These are phyloP conservation scores for Metschnikowia lachancei DNA, from an alignment of 805 yeast genomes.

Conservation along the genomic window DNA sequence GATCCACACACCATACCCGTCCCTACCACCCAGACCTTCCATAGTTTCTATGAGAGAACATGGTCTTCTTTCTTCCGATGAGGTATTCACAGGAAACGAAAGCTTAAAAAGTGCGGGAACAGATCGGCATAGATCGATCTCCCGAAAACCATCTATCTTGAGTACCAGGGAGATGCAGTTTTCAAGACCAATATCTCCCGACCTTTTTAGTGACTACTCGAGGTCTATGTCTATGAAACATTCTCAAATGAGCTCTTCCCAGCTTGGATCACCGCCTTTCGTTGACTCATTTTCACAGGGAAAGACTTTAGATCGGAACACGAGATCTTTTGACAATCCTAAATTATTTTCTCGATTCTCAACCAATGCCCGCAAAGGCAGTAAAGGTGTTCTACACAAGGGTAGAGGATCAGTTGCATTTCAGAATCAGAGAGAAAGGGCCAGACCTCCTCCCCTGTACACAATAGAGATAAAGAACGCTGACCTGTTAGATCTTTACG, in stretches of 20 bases:
- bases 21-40: conserved; percentile 29
- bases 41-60: conserved; percentile 11
- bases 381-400: conserved; percentile 7
- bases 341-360: conserved; percentile 5
- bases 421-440: background rate
- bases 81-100: conserved; percentile 5
- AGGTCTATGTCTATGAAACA: conserved; percentile 1
- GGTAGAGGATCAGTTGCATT: conserved; percentile 3
- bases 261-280: conserved; percentile 10
- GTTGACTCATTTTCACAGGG: conserved; percentile 5
- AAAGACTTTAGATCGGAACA: conserved; percentile 4
- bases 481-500: conserved; percentile 43
- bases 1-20: conserved; percentile 46
- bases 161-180: conserved; percentile 13
- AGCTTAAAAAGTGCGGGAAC: conserved; percentile 2
- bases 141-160: conserved; percentile 15
- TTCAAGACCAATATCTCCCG: conserved; percentile 13
- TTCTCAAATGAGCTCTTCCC: background rate
- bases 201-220: conserved; percentile 6
- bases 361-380: conserved; percentile 7
- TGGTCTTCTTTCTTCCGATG: conserved; percentile 9
- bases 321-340: conserved; percentile 7
- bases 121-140: conserved; percentile 2
- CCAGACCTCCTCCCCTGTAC: conserved; percentile 28
- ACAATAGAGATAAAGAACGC: conserved; percentile 47